These are phyloP conservation scores for Tuber calosporum DNA, from an alignment of 495 filamentous ascomycete species.

Conservation along the genomic window DNA sequence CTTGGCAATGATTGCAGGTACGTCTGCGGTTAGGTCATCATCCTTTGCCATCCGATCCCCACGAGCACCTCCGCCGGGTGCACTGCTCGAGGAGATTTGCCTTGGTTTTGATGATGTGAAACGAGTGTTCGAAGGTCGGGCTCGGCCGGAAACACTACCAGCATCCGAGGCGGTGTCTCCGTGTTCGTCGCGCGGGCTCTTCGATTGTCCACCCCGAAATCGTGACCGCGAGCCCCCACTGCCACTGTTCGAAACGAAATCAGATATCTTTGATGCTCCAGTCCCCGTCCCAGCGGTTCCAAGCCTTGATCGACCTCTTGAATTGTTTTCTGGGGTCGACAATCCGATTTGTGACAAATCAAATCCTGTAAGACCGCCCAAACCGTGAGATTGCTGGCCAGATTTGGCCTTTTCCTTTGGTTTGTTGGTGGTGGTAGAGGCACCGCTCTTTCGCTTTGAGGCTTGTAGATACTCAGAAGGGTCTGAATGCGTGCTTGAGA, in stretches of 20 bases:
- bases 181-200: slow-evolving; percentile 26
- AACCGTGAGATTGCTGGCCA: slow-evolving; percentile 7
- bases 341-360: slow-evolving; percentile 30
- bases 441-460: slow-evolving; percentile 13
- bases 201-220: slow-evolving; percentile 25
- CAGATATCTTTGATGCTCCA: slow-evolving; percentile 27
- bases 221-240: slow-evolving; percentile 36
- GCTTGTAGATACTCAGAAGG: slow-evolving; percentile 21
- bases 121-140: slow-evolving; percentile 16
- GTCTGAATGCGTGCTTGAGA: slow-evolving; percentile 30
- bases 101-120: slow-evolving; percentile 22
- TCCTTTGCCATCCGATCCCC: slow-evolving; percentile 13
- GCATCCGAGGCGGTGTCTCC: slow-evolving; percentile 25
- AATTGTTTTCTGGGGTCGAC: slow-evolving; percentile 30
- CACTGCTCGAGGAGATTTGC: slow-evolving; percentile 13
- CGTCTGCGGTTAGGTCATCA: slow-evolving; percentile 33
- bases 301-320: slow-evolving; percentile 9
- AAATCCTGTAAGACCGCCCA: slow-evolving; percentile 31
- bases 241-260: slow-evolving; percentile 38
- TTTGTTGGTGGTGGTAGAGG: slow-evolving; percentile 11
- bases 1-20: slow-evolving; percentile 33
- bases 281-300: slow-evolving; percentile 22
- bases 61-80: slow-evolving; percentile 11
- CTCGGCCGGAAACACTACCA: slow-evolving; percentile 19
- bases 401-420: slow-evolving; percentile 23